Evolutionary conservation across 2,329 filamentous ascomycete genomes (phyloP).

Genomic region (Pleurostoma richardsiae): DNA sequence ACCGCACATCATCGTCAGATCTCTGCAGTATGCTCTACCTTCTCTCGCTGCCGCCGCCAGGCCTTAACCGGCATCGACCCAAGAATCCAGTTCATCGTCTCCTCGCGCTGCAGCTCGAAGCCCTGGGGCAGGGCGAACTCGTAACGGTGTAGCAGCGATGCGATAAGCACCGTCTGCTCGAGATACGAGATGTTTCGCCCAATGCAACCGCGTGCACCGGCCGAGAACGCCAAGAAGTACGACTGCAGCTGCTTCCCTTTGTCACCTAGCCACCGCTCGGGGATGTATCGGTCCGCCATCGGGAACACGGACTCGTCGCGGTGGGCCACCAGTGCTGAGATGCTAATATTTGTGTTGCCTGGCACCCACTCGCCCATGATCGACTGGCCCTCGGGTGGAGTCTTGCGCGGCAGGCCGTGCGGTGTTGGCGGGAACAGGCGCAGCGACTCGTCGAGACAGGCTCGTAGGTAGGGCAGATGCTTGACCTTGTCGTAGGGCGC

Average conservation of each 20-base stretch:
- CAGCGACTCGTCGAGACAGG: background rate
- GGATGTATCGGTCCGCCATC: background rate
- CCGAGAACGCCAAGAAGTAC: background rate
- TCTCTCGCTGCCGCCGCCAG: constrained; percentile 2
- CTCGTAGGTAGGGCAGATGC: background rate
- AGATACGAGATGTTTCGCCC: constrained; percentile 31
- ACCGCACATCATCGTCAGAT: no score
- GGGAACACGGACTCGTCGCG: background rate
- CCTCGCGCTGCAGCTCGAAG: background rate
- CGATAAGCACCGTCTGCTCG: constrained; percentile 38
- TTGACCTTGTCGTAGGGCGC: constrained; percentile 32
- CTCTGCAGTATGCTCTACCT: no score
- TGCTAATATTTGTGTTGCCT: background rate
- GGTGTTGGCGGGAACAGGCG: background rate
- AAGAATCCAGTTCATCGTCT: constrained; percentile 2
- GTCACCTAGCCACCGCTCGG: background rate
- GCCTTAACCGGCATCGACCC: constrained; percentile 1
- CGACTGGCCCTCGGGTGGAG: background rate
- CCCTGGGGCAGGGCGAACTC: constrained; percentile 20
- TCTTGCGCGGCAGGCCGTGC: background rate
- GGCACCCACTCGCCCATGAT: background rate
- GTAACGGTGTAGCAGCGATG: constrained; percentile 34
- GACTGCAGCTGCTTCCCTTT: no score
- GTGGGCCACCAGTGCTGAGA: background rate
- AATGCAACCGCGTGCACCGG: constrained; percentile 15